Percentiles rank a stretch among this genome's conserved stretches.
These are phyloP conservation scores for Carex parvula DNA, from an alignment of 176 grass and related monocot genomes.

Conservation along the genomic window DNA sequence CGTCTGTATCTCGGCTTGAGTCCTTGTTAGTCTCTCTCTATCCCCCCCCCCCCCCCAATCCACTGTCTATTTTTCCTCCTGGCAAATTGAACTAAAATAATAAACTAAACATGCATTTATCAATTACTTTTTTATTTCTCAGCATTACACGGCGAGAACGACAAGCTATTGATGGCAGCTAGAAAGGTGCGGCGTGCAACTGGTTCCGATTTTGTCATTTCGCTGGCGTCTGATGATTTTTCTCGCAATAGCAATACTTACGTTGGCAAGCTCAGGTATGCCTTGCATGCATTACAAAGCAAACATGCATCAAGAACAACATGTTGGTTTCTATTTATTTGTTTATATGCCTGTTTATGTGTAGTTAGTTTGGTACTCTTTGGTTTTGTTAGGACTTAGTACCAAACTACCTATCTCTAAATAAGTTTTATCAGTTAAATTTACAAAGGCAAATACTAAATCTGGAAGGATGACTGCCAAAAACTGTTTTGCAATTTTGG, in stretches of 20 bases:
- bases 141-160: slow-evolving; percentile 81
- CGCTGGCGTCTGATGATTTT: slow-evolving; percentile 66
- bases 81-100: neutral
- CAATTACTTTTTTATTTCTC: slow-evolving; percentile 24
- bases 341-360: neutral
- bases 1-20: slow-evolving; percentile 83
- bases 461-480: neutral
- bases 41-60: neutral
- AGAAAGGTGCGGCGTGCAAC: slow-evolving; percentile 79
- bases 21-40: slow-evolving; percentile 58
- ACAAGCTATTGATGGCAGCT: slow-evolving; percentile 89
- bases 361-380: neutral
- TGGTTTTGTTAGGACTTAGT: neutral
- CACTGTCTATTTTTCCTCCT: neutral
- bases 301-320: neutral
- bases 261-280: slow-evolving; percentile 90
- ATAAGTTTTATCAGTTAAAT: neutral
- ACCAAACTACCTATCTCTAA: neutral
- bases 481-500: neutral
- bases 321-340: neutral
- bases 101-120: neutral
- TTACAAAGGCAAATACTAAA: neutral
- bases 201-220: slow-evolving; percentile 79
- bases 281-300: neutral
- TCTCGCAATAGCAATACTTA: slow-evolving; percentile 90